Base-by-base conservation (phyloP, 768 basidiomycete species). In the Xerocomus potaroensis region DNA sequence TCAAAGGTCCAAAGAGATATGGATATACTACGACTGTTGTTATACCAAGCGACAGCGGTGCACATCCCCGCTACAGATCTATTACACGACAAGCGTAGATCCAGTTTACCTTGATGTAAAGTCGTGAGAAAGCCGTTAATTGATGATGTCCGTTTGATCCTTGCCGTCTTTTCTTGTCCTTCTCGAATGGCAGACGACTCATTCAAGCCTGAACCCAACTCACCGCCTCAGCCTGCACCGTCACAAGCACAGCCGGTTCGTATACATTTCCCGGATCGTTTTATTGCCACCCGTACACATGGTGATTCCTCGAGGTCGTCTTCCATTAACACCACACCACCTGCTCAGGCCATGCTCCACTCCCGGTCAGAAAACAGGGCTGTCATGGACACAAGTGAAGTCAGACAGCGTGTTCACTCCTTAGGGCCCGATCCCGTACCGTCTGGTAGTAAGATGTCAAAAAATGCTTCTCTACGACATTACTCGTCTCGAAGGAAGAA, bases 231-330 rank as follows among this genome's bases (percentile, higher is more conserved):
- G 27, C 41, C 55, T 36, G 42, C 32, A 16, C 30, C 56, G 39
- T 31, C 56, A 30, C 53, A 50, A 44, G 21, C 54, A 10, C 45
- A 46, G 8, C 26, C 51, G 31, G 52, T 64, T 43, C 71, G 60
- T 39, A 65, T 70, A 43, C 69, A 55, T 12, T 66, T 75, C 37
- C 65, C 70, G 1, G 55, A 62, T 54, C 58, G 54, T 18, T 66
- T 66, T 42, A 58, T 64, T 41, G 36, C 55, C 15, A 18, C 57
- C n/a, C 54, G 48, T n/a, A 45, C 48, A 48, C 54, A 52, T 48
- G 62, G 55, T 14, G 49, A 52, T 43, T 66, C 66, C 23, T 66
- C 65, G 36, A 57, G 55, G 60, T 68, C 64, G 27, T 68, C 66
- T 23, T 65, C 63, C 8, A 27, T 58, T 39, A 62, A 52, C 43